These are phyloP conservation scores for Grosmannia penicillata DNA, from an alignment of 2,329 filamentous ascomycete genomes.

Conservation along the genomic window DNA sequence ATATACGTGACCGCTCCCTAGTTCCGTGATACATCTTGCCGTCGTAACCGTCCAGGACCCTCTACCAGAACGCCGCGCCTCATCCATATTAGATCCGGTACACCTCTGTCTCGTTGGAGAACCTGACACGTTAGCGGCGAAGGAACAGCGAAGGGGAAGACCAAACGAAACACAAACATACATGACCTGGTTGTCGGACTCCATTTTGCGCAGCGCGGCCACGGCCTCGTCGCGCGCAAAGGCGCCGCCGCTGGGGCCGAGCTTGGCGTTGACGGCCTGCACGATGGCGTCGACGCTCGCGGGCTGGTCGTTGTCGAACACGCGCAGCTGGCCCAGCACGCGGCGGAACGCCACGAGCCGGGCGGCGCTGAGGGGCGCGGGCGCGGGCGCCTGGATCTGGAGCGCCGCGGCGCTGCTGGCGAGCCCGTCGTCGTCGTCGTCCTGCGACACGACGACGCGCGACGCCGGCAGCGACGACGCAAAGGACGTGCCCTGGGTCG, in stretches of 20 bases:
- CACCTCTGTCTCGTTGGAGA: conserved; percentile 47
- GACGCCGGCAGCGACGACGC: conserved; percentile 70
- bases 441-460: conserved; percentile 34
- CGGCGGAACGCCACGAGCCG: conserved; percentile 64
- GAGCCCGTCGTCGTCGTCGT: conserved; percentile 34
- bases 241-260: conserved; percentile 39
- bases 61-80: background rate
- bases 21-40: too few species aligned
- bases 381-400: conserved; percentile 18
- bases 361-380: conserved; percentile 36
- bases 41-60: background rate
- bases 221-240: conserved; percentile 63
- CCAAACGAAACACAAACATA: too few species aligned
- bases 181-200: conserved; percentile 83
- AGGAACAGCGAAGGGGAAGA: too few species aligned
- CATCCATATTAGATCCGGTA: conserved; percentile 46
- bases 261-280: conserved; percentile 59
- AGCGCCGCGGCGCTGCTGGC: conserved; percentile 25
- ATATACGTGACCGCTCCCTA: too few species aligned
- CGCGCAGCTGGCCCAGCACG: conserved; percentile 63
- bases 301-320: conserved; percentile 83
- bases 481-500: conserved; percentile 49
- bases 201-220: conserved; percentile 65
- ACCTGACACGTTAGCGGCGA: conserved; percentile 23
- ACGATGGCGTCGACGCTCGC: conserved; percentile 62